Conservation (phyloP, 2,329 filamentous ascomycete species). For the Cercospora zeae-maydis region DNA sequence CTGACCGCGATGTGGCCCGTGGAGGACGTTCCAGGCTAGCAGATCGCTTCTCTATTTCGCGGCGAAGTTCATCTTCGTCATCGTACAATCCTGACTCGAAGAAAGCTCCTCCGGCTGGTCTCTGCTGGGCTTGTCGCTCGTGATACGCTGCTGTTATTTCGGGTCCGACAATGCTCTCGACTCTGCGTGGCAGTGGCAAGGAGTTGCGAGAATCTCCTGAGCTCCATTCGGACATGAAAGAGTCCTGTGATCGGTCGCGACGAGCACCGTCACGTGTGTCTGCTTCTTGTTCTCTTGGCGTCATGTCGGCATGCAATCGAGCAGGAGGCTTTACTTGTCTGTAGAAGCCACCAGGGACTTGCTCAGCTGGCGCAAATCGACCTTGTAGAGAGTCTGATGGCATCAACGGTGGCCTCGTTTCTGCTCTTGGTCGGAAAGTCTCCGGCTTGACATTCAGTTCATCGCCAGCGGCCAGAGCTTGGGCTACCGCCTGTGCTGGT, state of each 20-base stretch:
- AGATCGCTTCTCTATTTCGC: conserved; percentile 3
- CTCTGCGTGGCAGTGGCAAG: conserved; percentile 62
- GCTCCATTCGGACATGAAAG: conserved; percentile 64
- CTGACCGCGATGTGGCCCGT: conserved; percentile 1
- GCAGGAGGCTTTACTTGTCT: conserved; percentile 66
- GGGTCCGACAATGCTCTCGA: conserved; percentile 70
- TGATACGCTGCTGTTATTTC: conserved; percentile 73
- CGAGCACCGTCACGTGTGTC: conserved; percentile 15
- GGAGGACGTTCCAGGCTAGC: background rate
- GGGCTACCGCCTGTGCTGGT: conserved; percentile 77
- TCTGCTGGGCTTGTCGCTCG: conserved; percentile 56
- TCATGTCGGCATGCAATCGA: conserved; percentile 52
- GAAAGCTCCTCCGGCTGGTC: conserved; percentile 44
- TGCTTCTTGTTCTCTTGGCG: conserved; percentile 39
- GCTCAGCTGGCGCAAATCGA: conserved; percentile 69
- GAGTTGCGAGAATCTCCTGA: conserved; percentile 48
- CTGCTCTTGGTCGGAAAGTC: conserved; percentile 63
- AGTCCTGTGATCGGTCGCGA: conserved; percentile 41
- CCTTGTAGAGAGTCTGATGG: conserved; percentile 74
- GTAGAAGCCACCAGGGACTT: conserved; percentile 66
- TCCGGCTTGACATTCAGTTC: conserved; percentile 87
- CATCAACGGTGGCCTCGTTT: conserved; percentile 58
- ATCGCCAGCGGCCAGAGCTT: conserved; percentile 73
- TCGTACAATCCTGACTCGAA: conserved; percentile 37
- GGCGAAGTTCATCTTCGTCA: background rate